Conservation (phyloP, 768 basidiomycete species). For the Hebeloma cylindrosporum region DNA sequence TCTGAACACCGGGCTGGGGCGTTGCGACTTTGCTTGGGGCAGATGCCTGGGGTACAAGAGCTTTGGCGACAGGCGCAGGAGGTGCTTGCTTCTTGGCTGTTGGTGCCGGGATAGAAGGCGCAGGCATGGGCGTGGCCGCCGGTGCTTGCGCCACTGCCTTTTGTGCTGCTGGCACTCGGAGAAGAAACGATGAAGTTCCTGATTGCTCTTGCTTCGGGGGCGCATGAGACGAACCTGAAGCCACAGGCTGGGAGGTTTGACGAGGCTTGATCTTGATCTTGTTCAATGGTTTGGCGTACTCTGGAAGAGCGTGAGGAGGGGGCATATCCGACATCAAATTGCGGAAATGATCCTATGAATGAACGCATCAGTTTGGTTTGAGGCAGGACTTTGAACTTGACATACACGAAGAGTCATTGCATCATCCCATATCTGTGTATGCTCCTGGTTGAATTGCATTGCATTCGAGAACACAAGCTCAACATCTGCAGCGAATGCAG, state of each 20-base stretch:
- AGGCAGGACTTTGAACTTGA: neutral
- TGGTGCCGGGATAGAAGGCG: constrained; percentile 25
- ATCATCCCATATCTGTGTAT: constrained; percentile 81
- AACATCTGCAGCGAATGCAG: constrained; percentile 82
- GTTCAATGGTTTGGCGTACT: constrained; percentile 56
- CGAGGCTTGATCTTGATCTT: constrained; percentile 78
- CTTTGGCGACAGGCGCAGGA: constrained; percentile 21
- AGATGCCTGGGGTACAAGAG: constrained; percentile 25
- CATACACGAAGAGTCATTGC: constrained; percentile 62
- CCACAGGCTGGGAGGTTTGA: constrained; percentile 33
- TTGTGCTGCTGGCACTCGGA: constrained; percentile 38
- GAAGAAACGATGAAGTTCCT: constrained; percentile 24
- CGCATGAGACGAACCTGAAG: constrained; percentile 23
- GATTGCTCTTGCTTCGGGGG: constrained; percentile 19
- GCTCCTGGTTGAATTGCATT: constrained; percentile 83
- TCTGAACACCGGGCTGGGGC: constrained; percentile 33
- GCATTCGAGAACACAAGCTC: constrained; percentile 92
- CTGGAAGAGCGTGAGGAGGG: constrained; percentile 57
- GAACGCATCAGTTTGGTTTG: constrained; percentile 7
- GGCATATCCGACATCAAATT: constrained; percentile 80
- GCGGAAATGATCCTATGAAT: constrained; percentile 64
- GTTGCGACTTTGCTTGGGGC: constrained; percentile 29
- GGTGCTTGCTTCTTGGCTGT: constrained; percentile 17
- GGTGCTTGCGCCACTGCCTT: constrained; percentile 24
- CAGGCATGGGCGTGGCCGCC: constrained; percentile 23